A percentile compares a stretch with the other conserved stretches of the same genome.
Conservation (phyloP, 2,329 filamentous ascomycete species). For the Tolypocladium paradoxum region DNA sequence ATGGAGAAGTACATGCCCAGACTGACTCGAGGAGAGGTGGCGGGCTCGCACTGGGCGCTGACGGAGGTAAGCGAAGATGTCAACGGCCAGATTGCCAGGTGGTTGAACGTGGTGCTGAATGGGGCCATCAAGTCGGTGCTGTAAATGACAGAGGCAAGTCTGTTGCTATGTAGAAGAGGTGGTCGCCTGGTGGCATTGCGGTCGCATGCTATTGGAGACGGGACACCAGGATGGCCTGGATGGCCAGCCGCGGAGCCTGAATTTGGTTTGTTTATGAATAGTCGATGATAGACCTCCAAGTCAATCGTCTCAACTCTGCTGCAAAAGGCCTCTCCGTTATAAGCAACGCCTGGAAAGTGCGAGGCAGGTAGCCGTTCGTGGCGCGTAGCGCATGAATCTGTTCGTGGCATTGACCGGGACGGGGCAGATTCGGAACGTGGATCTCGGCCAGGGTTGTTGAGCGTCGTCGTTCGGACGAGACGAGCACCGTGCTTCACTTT, state of each 20-base stretch:
- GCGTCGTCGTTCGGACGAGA: not conserved
- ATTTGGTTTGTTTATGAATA: not conserved
- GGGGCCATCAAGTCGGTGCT: constrained; percentile 17
- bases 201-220: not conserved
- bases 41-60: constrained; percentile 72
- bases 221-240: not conserved
- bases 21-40: constrained; percentile 54
- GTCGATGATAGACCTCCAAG: not conserved
- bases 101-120: constrained; percentile 38
- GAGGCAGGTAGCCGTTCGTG: too few species aligned
- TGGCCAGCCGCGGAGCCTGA: not conserved
- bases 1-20: constrained; percentile 61
- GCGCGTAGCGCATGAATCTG: too few species aligned
- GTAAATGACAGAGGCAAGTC: constrained; percentile 1
- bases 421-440: not conserved
- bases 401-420: not conserved
- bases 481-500: constrained; percentile 30
- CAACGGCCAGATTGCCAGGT: constrained; percentile 57
- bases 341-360: too few species aligned
- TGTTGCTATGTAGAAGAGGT: not conserved
- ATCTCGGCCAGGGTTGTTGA: not conserved
- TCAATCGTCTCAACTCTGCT: not conserved
- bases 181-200: not conserved
- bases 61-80: constrained; percentile 61
- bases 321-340: not conserved